Base-by-base conservation (phyloP, 2,329 filamentous ascomycete genomes). In the Talaromyces sp. region DNA sequence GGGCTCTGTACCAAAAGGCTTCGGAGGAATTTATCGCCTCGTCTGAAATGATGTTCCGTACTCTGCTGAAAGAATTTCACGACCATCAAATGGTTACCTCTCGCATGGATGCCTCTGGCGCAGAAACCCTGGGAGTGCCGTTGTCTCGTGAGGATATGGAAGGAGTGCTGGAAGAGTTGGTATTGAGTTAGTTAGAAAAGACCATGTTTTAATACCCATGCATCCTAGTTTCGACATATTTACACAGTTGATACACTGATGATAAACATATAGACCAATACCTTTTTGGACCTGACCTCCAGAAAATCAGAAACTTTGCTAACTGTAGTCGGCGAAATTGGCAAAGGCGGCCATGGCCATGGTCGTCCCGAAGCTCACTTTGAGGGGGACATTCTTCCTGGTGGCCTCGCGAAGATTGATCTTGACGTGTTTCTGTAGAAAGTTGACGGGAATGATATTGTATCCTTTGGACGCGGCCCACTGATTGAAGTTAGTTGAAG, bases 81-180 rank as follows among this genome's bases (percentile, higher is more conserved):
- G 94, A 99, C 69, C 94, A 99, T 78, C 91, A 97, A 70, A 97
- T 99, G 86, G 89, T 99, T 64, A 91, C 91, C 59, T 95, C 90
- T 63, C 85, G 87, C 63, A 93, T 93, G 70, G 93, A 99, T 73
- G 83, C 85, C 0, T 80, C 92, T 60, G 94, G 94, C 3, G 92
- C 89, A 2, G 94, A 97, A 72, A 79, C 94, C 57, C 75, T 99
- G 53, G 89, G 90, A 65, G 85, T 96, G 14, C 94, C 94, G 0
- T 91, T 97, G 70, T 82, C 88, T 50, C 88, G 88, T 66, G 92
- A 96, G 65, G 94, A 99, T 75, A 80, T 97, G 70, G 93, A 97
- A 74, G 87, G 84, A 1, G 89, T 96, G 53, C 74, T 97, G 64
- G 93, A 97, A 70, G 94, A 97, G 65, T 70, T 87, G 54, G 73